Evolutionary conservation across 1,284 basidiomycete species (phyloP).

Genomic region (Trichosporon asahii): DNA sequence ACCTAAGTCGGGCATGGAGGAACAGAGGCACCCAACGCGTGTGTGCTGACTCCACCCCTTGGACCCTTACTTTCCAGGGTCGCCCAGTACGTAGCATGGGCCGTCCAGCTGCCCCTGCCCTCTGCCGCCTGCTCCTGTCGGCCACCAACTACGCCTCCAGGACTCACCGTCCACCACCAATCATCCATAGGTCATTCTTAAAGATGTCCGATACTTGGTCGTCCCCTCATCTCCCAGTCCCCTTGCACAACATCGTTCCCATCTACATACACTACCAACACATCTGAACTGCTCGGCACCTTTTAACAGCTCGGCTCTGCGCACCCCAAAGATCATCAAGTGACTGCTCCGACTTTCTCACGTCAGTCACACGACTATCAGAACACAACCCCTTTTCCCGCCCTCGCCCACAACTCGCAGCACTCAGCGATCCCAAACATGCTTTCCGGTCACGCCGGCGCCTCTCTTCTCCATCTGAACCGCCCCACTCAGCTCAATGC

Average conservation of each 20-base stretch:
- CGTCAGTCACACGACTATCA: neutral
- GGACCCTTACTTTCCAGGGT: neutral
- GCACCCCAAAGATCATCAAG: neutral
- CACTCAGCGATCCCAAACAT: neutral
- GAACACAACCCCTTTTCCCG: neutral
- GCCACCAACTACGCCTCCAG: neutral
- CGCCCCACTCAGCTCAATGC: constrained; percentile 32
- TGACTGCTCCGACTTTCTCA: neutral
- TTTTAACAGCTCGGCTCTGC: neutral
- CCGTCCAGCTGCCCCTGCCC: neutral
- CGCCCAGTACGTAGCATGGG: constrained; percentile 4
- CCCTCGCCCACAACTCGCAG: neutral
- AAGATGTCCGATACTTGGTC: constrained; percentile 1
- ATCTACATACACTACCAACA: neutral
- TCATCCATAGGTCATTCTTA: constrained; percentile 9
- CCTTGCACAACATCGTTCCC: neutral
- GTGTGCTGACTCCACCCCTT: constrained; percentile 5
- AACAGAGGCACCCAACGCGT: neutral
- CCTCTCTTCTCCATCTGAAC: constrained; percentile 42
- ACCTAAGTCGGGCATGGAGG: constrained; percentile 5
- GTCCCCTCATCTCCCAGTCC: neutral
- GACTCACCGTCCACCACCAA: neutral
- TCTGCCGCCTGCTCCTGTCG: constrained; percentile 4
- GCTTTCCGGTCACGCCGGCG: constrained; percentile 21
- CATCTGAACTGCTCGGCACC: neutral